These are phyloP conservation scores for Saccharomyces hybrid DNA, from an alignment of 1,139 yeast genomes.

Conservation along the genomic window DNA sequence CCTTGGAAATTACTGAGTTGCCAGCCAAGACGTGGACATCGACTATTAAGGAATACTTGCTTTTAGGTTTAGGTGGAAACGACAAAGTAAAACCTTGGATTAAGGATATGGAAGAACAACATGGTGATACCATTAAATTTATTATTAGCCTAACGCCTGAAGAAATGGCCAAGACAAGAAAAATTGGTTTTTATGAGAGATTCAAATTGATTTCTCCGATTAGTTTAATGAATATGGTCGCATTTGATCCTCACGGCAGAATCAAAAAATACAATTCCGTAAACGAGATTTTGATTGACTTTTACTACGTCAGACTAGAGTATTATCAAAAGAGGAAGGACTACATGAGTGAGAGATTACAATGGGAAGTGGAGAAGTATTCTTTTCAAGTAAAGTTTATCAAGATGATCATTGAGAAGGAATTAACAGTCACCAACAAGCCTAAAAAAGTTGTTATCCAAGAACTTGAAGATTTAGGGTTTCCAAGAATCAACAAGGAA, in stretches of 20 bases:
- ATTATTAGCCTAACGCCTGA: conserved; percentile 64
- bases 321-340: conserved; percentile 90
- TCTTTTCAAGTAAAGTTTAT: conserved; percentile 86
- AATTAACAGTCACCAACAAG: conserved; percentile 65
- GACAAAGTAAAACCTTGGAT: conserved; percentile 78
- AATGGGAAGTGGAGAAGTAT: conserved; percentile 66
- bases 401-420: conserved; percentile 75
- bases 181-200: conserved; percentile 71
- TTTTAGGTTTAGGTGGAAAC: conserved; percentile 64
- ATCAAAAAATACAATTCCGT: conserved; percentile 74
- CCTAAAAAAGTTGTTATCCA: conserved; percentile 58
- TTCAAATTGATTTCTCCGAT: conserved; percentile 69
- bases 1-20: conserved; percentile 83
- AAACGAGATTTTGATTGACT: conserved; percentile 74
- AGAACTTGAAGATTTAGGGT: conserved; percentile 54
- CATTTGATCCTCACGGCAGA: conserved; percentile 88
- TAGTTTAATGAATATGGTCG: conserved; percentile 83
- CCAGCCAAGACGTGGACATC: conserved; percentile 94
- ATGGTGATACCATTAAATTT: conserved; percentile 72
- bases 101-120: conserved; percentile 93
- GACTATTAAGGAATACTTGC: conserved; percentile 74
- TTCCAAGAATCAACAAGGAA: conserved; percentile 67
- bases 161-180: conserved; percentile 74
- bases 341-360: conserved; percentile 57
- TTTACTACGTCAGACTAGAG: conserved; percentile 78